A percentile compares a stretch with the other conserved stretches of the same genome.
These are phyloP conservation scores for Hanseniaspora mollemarum DNA, from an alignment of 805 yeast species.

Conservation along the genomic window DNA sequence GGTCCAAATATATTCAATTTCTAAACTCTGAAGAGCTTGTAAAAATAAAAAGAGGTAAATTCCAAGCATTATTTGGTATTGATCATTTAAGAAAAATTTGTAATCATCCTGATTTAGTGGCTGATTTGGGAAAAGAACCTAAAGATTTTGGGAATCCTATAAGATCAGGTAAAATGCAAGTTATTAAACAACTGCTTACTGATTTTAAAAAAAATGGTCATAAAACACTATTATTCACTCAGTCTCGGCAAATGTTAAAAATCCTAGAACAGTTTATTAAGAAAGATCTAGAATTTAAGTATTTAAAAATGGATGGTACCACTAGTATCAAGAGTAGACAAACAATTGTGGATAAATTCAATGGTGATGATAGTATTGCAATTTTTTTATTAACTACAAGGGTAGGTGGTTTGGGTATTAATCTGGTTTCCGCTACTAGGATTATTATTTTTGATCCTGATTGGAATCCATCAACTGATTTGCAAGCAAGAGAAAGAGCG, in stretches of 20 bases:
- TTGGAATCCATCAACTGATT: conserved; percentile 97
- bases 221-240: conserved; percentile 76
- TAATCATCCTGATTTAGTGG: conserved; percentile 82
- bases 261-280: conserved; percentile 61
- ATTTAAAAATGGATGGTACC: conserved; percentile 86
- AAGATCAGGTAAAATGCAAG: conserved; percentile 84
- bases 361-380: conserved; percentile 40
- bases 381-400: conserved; percentile 81
- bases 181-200: conserved; percentile 58
- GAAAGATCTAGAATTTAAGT: conserved; percentile 36
- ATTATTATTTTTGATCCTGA: conserved; percentile 94
- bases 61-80: conserved; percentile 80
- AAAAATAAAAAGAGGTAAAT: conserved; percentile 59
- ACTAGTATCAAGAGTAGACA: conserved; percentile 74
- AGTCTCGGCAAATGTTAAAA: conserved; percentile 86
- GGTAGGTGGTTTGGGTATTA: conserved; percentile 93
- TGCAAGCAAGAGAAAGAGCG: conserved; percentile 93
- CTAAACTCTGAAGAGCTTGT: conserved; percentile 63
- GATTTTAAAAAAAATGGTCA: conserved; percentile 71
- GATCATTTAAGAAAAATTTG: conserved; percentile 85
- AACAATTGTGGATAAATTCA: conserved; percentile 67
- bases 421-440: conserved; percentile 86
- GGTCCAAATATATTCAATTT: conserved; percentile 60
- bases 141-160: conserved; percentile 43
- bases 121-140: conserved; percentile 23